Conservation (phyloP, 2,329 filamentous ascomycete genomes). For the Clonostachys solani region DNA sequence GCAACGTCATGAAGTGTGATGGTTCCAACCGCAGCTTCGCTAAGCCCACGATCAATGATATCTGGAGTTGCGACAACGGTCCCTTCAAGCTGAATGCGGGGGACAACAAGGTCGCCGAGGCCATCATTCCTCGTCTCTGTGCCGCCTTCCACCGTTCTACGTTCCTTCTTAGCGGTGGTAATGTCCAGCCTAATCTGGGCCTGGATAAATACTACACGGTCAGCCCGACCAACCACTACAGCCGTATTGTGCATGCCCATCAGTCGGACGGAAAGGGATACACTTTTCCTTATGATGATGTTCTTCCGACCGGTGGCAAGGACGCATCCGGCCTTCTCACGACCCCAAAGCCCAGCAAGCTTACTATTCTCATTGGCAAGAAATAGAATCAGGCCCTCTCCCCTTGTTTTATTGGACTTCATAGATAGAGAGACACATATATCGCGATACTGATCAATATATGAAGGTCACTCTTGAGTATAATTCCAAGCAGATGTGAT, state of each 20-base stretch:
- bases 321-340: constrained; percentile 39
- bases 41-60: constrained; percentile 37
- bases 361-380: constrained; percentile 20
- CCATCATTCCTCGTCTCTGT: constrained; percentile 42
- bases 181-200: constrained; percentile 35
- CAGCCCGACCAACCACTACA: constrained; percentile 49
- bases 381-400: no score
- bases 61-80: constrained; percentile 47
- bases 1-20: constrained; percentile 27
- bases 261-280: constrained; percentile 59
- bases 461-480: no score
- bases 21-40: constrained; percentile 35
- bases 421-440: no score
- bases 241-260: constrained; percentile 54
- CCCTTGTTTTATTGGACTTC: no score
- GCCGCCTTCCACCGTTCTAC: constrained; percentile 45
- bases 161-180: constrained; percentile 39
- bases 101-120: constrained; percentile 33
- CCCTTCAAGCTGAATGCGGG: constrained; percentile 29
- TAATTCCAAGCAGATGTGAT: no score
- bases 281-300: constrained; percentile 66
- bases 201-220: constrained; percentile 34
- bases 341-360: constrained; percentile 11
- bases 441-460: no score
- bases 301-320: constrained; percentile 49